A percentile compares a stretch with the other conserved stretches of the same genome.
phyloP scores from a whole-genome alignment of 2,329 filamentous ascomycete species.

The Microdochium paspali region DNA sequence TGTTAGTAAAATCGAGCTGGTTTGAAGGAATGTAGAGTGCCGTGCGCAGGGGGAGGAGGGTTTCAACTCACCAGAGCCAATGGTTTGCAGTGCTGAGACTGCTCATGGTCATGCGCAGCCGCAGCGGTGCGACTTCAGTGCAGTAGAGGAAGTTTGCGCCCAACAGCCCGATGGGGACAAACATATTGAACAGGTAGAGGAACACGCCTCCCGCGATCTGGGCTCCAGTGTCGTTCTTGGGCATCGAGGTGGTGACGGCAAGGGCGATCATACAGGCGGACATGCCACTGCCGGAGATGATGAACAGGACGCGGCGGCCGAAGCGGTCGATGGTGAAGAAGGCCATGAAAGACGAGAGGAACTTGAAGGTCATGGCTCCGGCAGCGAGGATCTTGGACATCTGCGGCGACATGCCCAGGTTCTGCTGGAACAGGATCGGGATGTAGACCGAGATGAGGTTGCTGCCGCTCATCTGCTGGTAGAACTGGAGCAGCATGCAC shows the following conservation, averaged over 20 bases:
- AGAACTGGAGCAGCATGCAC: conserved; percentile 38
- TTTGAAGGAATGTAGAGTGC: not conserved
- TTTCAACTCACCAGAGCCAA: conserved; percentile 31
- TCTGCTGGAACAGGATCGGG: conserved; percentile 28
- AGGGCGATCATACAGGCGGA: conserved; percentile 42
- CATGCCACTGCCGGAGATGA: conserved; percentile 42
- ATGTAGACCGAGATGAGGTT: conserved; percentile 38
- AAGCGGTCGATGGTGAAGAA: conserved; percentile 41
- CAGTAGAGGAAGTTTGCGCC: conserved; percentile 53
- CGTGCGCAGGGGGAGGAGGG: no score
- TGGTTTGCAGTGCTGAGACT: conserved; percentile 45
- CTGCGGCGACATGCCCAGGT: conserved; percentile 26
- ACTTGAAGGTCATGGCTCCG: conserved; percentile 46
- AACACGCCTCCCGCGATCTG: conserved; percentile 44
- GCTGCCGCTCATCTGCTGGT: conserved; percentile 39
- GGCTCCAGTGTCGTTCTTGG: conserved; percentile 30
- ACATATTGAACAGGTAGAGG: conserved; percentile 51
- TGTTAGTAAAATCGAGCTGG: no score
- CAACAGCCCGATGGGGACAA: conserved; percentile 49
- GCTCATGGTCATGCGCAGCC: conserved; percentile 42
- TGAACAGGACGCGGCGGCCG: conserved; percentile 39
- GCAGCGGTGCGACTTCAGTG: conserved; percentile 44
- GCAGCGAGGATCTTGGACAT: conserved; percentile 30
- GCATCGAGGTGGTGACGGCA: conserved; percentile 39
- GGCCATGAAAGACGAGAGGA: conserved; percentile 35